Percentiles rank a stretch among this genome's conserved stretches.
phyloP scores from a whole-genome alignment of 495 filamentous ascomycete species.

The Penicillium cataractarum region DNA sequence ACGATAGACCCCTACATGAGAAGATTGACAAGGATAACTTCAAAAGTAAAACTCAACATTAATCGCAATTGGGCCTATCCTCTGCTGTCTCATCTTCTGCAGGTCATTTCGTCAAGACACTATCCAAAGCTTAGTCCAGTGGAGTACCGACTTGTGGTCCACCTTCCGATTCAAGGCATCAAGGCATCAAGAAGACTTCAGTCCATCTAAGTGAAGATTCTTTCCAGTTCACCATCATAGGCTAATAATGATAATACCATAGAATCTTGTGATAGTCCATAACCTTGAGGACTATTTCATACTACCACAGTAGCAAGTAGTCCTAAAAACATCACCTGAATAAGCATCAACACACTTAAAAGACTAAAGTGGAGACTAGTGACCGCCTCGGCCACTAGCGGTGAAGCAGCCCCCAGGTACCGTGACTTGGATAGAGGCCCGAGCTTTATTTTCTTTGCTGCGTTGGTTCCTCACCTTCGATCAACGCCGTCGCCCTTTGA shows the following conservation, averaged over 20 bases:
- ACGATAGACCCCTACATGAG: too few species aligned
- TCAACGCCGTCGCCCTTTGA: not conserved
- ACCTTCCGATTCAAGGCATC: not conserved
- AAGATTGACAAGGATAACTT: too few species aligned
- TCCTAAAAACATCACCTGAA: not conserved
- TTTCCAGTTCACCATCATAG: not conserved
- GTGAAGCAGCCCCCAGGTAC: slow-evolving; percentile 10
- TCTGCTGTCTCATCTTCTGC: too few species aligned
- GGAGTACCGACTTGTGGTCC: not conserved
- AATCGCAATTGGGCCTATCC: too few species aligned
- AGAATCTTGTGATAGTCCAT: not conserved
- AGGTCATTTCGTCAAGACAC: not conserved
- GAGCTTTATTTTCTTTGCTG: slow-evolving; percentile 19
- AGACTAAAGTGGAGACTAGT: not conserved
- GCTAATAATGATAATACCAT: not conserved
- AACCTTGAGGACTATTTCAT: not conserved
- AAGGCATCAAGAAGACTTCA: not conserved
- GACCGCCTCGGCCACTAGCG: slow-evolving; percentile 2
- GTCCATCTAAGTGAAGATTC: not conserved
- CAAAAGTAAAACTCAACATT: too few species aligned
- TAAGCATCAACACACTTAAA: not conserved
- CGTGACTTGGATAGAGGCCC: slow-evolving; percentile 12
- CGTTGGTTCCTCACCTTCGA: not conserved
- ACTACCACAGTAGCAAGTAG: not conserved
- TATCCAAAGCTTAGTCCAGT: not conserved